phyloP scores from a whole-genome alignment of 305 asterid species.

The Solanum hybrid region DNA sequence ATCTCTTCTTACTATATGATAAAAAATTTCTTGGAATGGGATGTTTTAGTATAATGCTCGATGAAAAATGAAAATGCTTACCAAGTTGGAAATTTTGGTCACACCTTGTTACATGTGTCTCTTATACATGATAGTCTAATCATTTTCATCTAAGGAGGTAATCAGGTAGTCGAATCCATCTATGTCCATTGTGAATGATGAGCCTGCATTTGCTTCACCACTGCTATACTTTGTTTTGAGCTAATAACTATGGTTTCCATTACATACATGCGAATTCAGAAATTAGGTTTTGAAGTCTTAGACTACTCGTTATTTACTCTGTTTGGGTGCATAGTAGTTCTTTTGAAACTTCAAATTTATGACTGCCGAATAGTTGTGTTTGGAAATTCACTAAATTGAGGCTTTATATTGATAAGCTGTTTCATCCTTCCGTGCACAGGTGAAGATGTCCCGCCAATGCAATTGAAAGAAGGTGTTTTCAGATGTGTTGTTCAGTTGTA shows the following conservation, averaged over 20 bases:
- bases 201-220: not conserved
- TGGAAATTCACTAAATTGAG: not conserved
- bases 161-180: not conserved
- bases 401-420: not conserved
- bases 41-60: not conserved
- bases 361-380: not conserved
- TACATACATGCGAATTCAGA: not conserved
- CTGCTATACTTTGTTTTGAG: not conserved
- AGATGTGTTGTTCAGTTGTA: constrained; percentile 91
- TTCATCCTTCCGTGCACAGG: constrained; percentile 38
- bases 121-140: not conserved
- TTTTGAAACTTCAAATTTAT: not conserved
- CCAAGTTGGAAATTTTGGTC: not conserved
- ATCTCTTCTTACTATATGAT: not conserved
- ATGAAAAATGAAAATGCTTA: not conserved
- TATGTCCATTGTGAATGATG: not conserved
- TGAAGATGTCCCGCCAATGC: constrained; percentile 98
- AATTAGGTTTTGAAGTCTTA: not conserved
- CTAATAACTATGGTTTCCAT: not conserved
- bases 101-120: not conserved
- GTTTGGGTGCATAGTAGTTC: not conserved
- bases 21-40: not conserved
- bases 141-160: not conserved
- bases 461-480: constrained; percentile 92
- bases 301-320: not conserved